Evolutionary conservation across 495 filamentous ascomycete species (phyloP).

Genomic region (Talaromyces stipitatus): DNA sequence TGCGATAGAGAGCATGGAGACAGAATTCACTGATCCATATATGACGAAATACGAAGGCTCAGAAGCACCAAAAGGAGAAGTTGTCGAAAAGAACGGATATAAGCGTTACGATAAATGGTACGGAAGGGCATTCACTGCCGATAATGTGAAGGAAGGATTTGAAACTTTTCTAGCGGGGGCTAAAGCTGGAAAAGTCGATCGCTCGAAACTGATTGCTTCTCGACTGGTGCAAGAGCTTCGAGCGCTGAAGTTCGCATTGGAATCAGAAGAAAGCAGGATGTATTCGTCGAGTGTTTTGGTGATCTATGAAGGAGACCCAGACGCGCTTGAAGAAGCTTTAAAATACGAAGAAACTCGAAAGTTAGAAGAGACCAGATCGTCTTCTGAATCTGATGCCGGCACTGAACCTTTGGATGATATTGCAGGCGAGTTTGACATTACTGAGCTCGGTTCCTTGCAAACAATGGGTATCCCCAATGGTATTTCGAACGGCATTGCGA

Average conservation of each 20-base stretch:
- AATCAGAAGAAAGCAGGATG: conserved; percentile 82
- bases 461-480: conserved; percentile 24
- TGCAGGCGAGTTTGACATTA: conserved; percentile 34
- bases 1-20: conserved; percentile 13
- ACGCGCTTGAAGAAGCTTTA: conserved; percentile 58
- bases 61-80: conserved; percentile 27
- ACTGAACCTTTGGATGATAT: conserved; percentile 59
- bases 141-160: conserved; percentile 70
- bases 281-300: conserved; percentile 86
- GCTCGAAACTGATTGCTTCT: conserved; percentile 47
- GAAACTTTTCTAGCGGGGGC: conserved; percentile 63
- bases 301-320: conserved; percentile 83
- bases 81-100: conserved; percentile 49
- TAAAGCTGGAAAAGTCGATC: conserved; percentile 44
- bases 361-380: conserved; percentile 22
- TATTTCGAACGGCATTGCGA: not conserved
- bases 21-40: conserved; percentile 31
- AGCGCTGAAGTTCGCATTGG: conserved; percentile 55
- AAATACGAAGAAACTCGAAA: conserved; percentile 46
- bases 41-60: conserved; percentile 32
- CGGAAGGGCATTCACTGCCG: conserved; percentile 62
- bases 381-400: conserved; percentile 40
- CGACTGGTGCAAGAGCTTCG: conserved; percentile 61
- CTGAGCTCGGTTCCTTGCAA: conserved; percentile 24
- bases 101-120: conserved; percentile 83